Base-by-base conservation (phyloP, 2,329 filamentous ascomycete species). In the Fusarium verrucosum region DNA sequence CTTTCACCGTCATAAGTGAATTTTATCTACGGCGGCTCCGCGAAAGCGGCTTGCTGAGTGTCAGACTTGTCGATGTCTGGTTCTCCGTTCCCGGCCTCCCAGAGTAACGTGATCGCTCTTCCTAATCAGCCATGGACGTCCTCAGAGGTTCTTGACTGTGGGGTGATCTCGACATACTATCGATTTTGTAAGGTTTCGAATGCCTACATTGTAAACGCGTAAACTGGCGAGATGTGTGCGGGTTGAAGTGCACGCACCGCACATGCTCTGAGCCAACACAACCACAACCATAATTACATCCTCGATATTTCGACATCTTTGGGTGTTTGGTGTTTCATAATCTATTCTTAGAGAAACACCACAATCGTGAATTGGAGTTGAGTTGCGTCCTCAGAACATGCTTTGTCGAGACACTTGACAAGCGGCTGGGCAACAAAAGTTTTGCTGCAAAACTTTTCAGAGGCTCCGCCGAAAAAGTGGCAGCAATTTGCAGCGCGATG, bases 81-180 rank as follows among this genome's bases (percentile, higher is more conserved):
- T 77, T 81, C 79, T 82, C 81, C 82, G 82, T 84, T 84, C 82
- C 82, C 82, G 80, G 82, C 82, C 82, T 75, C 80, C 81, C 69
- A 80, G 58, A 84, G 69, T 61, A 77, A 80, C 40, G 80, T 78
- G 77, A 79, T 72, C 73, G 75, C 80, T 80, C 81, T 82, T 79
- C 75, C 77, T 77, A 79, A 73, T 51, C 79, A 82, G 81, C 77
- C 80, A 73, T 72, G 61, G 68, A 70, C 70, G 65, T 70, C 75
- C 61, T 71, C 65, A 66, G 65, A 77, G 80, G 81, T 79, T 76
- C 75, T 75, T 77, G 80, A 79, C 81, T 81, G 82, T 83, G 82
- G 81, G 81, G 80, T 80, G 79, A 75, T 82, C 75, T 72, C 80
- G 74, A 83, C 80, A 83, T 77, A 54, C 61, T 47, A 33, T 55